Conservation (phyloP, 306 rosid species). For the Crataegus laevigata region DNA sequence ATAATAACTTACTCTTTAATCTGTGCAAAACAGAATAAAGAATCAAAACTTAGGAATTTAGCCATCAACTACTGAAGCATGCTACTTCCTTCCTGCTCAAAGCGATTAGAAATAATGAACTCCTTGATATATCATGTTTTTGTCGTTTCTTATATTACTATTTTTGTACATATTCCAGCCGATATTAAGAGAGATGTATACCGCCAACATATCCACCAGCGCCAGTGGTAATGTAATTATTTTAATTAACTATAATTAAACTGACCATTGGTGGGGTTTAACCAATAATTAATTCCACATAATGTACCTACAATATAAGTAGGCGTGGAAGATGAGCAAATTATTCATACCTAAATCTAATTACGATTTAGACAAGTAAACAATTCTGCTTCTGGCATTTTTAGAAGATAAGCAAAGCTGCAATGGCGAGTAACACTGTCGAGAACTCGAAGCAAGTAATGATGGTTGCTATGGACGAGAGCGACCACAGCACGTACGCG, state of each 20-base stretch:
- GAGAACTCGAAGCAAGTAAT: slow-evolving; percentile 14
- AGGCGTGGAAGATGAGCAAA: background rate
- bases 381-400: background rate
- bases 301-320: background rate
- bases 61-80: no score
- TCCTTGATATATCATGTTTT: background rate
- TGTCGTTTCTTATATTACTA: background rate
- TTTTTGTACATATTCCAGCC: no score
- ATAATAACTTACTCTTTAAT: no score
- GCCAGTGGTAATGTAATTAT: background rate
- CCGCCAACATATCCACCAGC: background rate
- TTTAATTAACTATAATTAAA: no score
- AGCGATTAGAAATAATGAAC: no score
- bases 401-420: background rate
- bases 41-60: no score
- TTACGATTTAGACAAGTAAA: background rate
- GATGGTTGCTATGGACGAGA: slow-evolving; percentile 27
- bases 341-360: no score
- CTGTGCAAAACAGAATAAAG: no score
- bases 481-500: slow-evolving; percentile 34
- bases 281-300: background rate
- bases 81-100: no score
- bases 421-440: background rate
- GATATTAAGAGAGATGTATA: no score
- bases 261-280: background rate